These are phyloP conservation scores for Jaenimonas drosophilae DNA, from an alignment of 208 protist genomes.

Conservation along the genomic window DNA sequence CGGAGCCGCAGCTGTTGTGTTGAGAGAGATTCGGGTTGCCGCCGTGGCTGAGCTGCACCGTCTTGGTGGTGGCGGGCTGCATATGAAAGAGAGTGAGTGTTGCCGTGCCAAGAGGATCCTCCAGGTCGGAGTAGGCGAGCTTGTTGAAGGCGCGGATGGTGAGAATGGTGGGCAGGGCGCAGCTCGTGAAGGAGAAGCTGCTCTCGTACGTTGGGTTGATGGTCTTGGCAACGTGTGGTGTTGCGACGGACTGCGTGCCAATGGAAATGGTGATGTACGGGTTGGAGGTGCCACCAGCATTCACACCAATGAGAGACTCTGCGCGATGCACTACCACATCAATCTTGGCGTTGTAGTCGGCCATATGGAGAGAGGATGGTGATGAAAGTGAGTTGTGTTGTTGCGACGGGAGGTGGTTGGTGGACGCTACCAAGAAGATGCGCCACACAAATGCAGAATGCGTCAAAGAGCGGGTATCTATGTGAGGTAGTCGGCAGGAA, in stretches of 20 bases:
- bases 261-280: conserved; percentile 53
- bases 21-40: conserved; percentile 42
- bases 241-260: conserved; percentile 25
- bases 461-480: too few species aligned
- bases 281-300: conserved; percentile 64
- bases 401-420: too few species aligned
- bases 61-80: conserved; percentile 16
- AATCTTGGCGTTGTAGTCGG: too few species aligned
- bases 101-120: conserved; percentile 58
- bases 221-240: conserved; percentile 27
- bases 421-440: too few species aligned
- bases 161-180: conserved; percentile 51
- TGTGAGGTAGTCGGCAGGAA: too few species aligned
- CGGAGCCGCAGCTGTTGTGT: conserved; percentile 33
- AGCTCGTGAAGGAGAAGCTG: conserved; percentile 45
- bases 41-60: conserved; percentile 54
- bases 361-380: too few species aligned
- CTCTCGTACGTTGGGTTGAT: conserved; percentile 42
- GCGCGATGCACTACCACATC: too few species aligned
- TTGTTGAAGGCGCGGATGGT: conserved; percentile 57
- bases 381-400: too few species aligned
- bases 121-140: conserved; percentile 29
- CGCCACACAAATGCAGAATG: too few species aligned
- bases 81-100: conserved; percentile 58
- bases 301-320: conserved; percentile 50